phyloP scores from a whole-genome alignment of 164 flowering plant species.

The Liquidambar formosana region DNA sequence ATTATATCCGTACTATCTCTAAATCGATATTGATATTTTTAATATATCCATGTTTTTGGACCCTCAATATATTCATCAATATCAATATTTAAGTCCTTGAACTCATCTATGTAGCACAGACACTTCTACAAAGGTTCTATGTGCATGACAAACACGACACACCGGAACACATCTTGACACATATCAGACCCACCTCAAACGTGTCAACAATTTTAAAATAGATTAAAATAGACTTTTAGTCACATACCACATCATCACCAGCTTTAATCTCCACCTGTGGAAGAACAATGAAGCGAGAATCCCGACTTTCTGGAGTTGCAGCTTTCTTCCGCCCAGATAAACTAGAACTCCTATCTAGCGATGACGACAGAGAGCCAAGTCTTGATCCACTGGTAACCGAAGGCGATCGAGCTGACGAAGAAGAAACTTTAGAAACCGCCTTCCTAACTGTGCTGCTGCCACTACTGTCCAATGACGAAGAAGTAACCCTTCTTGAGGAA shows the following conservation, averaged over 20 bases:
- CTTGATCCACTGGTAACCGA: constrained; percentile 59
- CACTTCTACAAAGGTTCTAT: too few relatives aligned
- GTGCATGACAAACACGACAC: too few relatives aligned
- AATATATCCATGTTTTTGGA: too few relatives aligned
- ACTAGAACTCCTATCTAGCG: constrained; percentile 58
- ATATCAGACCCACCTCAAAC: too few relatives aligned
- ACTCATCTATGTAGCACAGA: too few relatives aligned
- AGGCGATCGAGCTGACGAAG: constrained; percentile 59
- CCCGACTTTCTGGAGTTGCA: constrained; percentile 70
- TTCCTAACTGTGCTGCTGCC: constrained; percentile 52
- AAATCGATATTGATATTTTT: too few relatives aligned
- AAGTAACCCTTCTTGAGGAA: constrained; percentile 41
- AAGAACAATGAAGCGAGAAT: constrained; percentile 81
- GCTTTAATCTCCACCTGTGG: constrained; percentile 94
- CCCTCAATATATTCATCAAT: too few relatives aligned
- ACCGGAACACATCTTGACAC: too few relatives aligned
- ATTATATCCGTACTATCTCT: too few relatives aligned
- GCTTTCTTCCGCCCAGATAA: constrained; percentile 60
- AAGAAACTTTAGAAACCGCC: constrained; percentile 50
- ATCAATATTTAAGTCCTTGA: too few relatives aligned
- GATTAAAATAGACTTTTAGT: too few relatives aligned
- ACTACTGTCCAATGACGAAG: constrained; percentile 63
- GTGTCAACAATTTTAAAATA: too few relatives aligned
- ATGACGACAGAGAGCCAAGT: constrained; percentile 53
- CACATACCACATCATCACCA: constrained; percentile 88